These are phyloP conservation scores for Penicillium antarcticum DNA, from an alignment of 495 filamentous ascomycete species.

Conservation along the genomic window DNA sequence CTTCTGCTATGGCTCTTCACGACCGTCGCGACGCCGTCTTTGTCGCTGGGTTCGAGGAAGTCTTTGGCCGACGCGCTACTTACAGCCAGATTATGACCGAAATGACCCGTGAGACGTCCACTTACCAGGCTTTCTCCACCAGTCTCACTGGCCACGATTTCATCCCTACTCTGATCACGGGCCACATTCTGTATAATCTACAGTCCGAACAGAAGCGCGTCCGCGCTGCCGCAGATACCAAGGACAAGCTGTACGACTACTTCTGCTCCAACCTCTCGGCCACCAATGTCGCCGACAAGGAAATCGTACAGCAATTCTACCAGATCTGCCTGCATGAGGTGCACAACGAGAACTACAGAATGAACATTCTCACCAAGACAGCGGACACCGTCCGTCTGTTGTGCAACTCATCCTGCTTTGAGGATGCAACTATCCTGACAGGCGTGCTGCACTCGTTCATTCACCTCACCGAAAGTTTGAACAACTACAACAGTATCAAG, in stretches of 20 bases:
- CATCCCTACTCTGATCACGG: slow-evolving; percentile 46
- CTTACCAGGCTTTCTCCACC: slow-evolving; percentile 56
- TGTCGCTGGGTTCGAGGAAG: slow-evolving; percentile 57
- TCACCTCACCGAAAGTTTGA: slow-evolving; percentile 51
- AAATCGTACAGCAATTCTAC: slow-evolving; percentile 42
- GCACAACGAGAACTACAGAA: slow-evolving; percentile 37
- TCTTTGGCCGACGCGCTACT: slow-evolving; percentile 31
- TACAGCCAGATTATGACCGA: slow-evolving; percentile 57
- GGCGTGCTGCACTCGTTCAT: slow-evolving; percentile 54
- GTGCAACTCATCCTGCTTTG: slow-evolving; percentile 41
- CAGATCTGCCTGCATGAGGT: slow-evolving; percentile 49
- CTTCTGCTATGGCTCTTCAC: slow-evolving; percentile 23
- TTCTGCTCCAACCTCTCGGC: slow-evolving; percentile 55
- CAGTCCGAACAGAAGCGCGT: slow-evolving; percentile 45
- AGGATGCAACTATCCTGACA: slow-evolving; percentile 52
- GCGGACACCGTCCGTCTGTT: slow-evolving; percentile 38
- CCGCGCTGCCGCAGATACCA: slow-evolving; percentile 38
- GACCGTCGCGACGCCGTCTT: slow-evolving; percentile 54
- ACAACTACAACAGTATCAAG: slow-evolving; percentile 42
- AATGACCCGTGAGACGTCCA: slow-evolving; percentile 52
- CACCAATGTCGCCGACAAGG: slow-evolving; percentile 34
- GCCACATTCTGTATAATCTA: slow-evolving; percentile 50
- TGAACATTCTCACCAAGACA: slow-evolving; percentile 40
- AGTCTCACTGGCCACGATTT: slow-evolving; percentile 40
- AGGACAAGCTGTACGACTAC: slow-evolving; percentile 52